A percentile compares a stretch with the other conserved stretches of the same genome.
These are phyloP conservation scores for Nakazawaea ernobii DNA, from an alignment of 805 yeast species.

Conservation along the genomic window DNA sequence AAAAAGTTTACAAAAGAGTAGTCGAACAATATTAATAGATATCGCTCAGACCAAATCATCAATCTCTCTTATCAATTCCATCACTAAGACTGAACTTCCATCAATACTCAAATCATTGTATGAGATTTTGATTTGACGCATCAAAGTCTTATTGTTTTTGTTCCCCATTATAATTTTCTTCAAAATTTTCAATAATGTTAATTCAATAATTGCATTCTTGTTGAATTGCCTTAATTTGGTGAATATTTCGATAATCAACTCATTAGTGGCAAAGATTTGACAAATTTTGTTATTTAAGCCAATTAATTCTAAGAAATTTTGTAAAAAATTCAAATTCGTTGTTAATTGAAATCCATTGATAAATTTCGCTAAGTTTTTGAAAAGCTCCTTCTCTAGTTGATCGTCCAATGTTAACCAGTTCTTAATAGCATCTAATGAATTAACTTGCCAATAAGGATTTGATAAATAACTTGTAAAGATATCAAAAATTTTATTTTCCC, in stretches of 20 bases:
- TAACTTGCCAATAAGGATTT: conserved; percentile 44
- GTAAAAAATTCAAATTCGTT: conserved; percentile 3
- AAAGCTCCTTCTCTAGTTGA: neutral
- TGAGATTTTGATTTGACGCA: neutral
- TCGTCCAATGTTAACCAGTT: conserved; percentile 9
- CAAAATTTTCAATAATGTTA: conserved; percentile 5
- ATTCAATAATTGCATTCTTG: conserved; percentile 5
- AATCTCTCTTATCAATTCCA: conserved; percentile 8
- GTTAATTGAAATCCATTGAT: conserved; percentile 4
- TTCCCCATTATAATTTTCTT: conserved; percentile 4
- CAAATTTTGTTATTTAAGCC: neutral
- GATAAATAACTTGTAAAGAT: conserved; percentile 27
- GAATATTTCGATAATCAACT: neutral
- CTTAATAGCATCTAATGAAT: conserved; percentile 36
- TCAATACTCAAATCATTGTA: neutral
- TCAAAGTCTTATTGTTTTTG: neutral
- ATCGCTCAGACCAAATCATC: neutral
- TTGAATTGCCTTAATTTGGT: neutral
- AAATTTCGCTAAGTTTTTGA: neutral
- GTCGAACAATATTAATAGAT: conserved; percentile 17
- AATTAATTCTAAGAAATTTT: conserved; percentile 6
- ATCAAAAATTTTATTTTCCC: conserved; percentile 25
- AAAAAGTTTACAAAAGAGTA: conserved; percentile 23
- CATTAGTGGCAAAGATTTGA: neutral
- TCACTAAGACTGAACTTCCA: conserved; percentile 6